Evolutionary conservation across 2,329 filamentous ascomycete genomes (phyloP), one percentile per base, ranked within the genome.

Genomic region (Albifimbria verrucaria): DNA sequence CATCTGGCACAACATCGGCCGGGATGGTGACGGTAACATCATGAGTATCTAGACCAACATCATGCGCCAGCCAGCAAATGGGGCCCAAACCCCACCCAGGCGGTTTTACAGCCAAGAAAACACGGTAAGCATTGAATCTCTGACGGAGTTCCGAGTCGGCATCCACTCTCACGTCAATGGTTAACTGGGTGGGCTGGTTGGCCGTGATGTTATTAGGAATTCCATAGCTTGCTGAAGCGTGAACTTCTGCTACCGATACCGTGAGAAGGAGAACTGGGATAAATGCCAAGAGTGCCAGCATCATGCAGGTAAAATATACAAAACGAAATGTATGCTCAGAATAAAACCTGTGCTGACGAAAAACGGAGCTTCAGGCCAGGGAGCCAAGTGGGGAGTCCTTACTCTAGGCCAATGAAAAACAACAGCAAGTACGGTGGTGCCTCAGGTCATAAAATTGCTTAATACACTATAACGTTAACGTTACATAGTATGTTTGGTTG

Each of bases 21-120:
- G 60, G 60, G 28, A 62, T 58, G 9, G 57, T 62, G n/a, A 62
- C 55, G 49, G 60, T 62, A 57, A 62, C 57, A 17, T 57, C 51
- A 26, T 51, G 61, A 15, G 52, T 50, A n/a, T 53, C 41, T 18
- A 62, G 25, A 23, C 48, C 51, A 23, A 54, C 49, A 3, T 24
- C 43, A 20, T 59, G 57, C 4, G 42, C 41, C 9, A 43, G 41
- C 11, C 18, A 63, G 18, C 61, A 63, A 23, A 51, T 54, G 4
- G 61, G 50, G 0, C 59, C 59, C 25, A 50, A 23, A 4, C 61
- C 61, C 59, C 61, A 62, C 25, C 61, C 61, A 3, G 59, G 61
- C 1, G 61, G 55, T 26, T 55, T 32, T 11, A 57, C 12, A 2
- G 61, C 57, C 22, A 63, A 56, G 48, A 46, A 63, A 15, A 63